Base-by-base conservation (phyloP, 495 filamentous ascomycete species). In the Achaetomiella virescens region DNA sequence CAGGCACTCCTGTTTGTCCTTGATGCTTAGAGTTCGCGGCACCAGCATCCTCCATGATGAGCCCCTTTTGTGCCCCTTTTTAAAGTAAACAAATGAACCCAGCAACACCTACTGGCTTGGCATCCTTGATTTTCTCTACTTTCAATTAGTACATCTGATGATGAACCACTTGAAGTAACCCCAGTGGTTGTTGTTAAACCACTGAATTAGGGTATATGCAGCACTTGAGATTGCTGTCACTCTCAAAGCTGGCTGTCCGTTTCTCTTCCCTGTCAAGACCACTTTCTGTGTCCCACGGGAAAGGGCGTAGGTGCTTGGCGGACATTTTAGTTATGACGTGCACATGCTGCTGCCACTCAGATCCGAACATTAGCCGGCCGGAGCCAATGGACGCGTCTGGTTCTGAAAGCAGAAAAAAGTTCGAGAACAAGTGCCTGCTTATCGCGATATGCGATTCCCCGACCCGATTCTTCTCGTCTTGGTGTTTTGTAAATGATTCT, bases 381-480 rank as follows among this genome's bases (percentile, higher is more conserved):
- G 49, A 48, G 14, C 49, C 44, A 27, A 36, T 58, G 38, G 29
- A 60, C 56, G 60, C 52, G 55, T 55, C 52, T 31, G 29, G 20
- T 21, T 29, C 17, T n/a, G 15, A 22, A n/a, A 36, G 12, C 40
- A 24, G 43, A 55, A 62, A 60, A 63, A 63, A 50, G 52, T 55
- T 55, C 12, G 35, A 36, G 27, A 18, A n/a, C 17, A 54, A 15
- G 22, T 18, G 20, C 25, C 15, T 46, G n/a, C 55, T 59, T 59
- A 59, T 59, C 56, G 57, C 58, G 58, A 60, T 63, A 58, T n/a
- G 17, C 10, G 31, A 47, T 4, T 46, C 49, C 31, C 45, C 17
- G 15, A 56, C 3, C n/a, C 29, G 20, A 10, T 48, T 18, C 1
- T 1, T 42, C 20, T 4, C 5, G 14, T 40, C 36, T 33, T 40